Percentiles rank a stretch among this genome's conserved stretches.
phyloP scores from a whole-genome alignment of 108 stramenopile genomes.

The Hondaea fermentalgiana region DNA sequence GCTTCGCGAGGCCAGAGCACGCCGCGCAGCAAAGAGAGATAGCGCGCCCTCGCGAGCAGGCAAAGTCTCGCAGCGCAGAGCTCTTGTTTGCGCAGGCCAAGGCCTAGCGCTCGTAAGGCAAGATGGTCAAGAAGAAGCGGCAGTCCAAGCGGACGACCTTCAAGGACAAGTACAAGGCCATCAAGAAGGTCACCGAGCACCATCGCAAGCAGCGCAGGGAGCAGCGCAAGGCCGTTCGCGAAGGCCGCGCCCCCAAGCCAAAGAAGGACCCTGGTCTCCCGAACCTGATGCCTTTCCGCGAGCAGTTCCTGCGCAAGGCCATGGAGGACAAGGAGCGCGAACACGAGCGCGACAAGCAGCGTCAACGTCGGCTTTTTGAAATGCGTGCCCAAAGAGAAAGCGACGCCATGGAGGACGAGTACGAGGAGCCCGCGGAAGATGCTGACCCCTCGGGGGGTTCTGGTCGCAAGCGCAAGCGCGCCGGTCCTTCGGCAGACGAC shows the following conservation, averaged over 20 bases:
- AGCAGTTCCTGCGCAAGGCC: conserved; percentile 72
- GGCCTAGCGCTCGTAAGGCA: not conserved
- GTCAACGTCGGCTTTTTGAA: not conserved
- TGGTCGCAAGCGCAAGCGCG: conserved; percentile 19
- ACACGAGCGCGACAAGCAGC: conserved; percentile 57
- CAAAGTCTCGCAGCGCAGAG: too few species aligned
- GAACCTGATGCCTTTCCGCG: conserved; percentile 97
- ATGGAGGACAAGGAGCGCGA: conserved; percentile 68
- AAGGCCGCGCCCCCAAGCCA: conserved; percentile 59
- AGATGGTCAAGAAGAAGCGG: conserved; percentile 95
- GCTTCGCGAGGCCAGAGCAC: too few species aligned
- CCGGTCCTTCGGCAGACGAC: conserved; percentile 23
- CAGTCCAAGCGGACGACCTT: conserved; percentile 90
- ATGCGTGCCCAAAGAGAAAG: conserved; percentile 22
- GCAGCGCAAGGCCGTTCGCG: conserved; percentile 67
- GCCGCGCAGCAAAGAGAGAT: too few species aligned
- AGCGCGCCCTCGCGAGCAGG: too few species aligned
- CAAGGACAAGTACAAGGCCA: conserved; percentile 91
- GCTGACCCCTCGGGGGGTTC: not conserved
- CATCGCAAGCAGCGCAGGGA: conserved; percentile 62
- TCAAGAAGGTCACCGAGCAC: conserved; percentile 74
- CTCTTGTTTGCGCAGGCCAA: too few species aligned
- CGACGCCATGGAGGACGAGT: conserved; percentile 24
- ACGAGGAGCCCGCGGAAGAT: conserved; percentile 22
- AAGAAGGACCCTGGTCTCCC: conserved; percentile 96